Conservation (phyloP, 2,329 filamentous ascomycete species). For the Fusarium xyrophilum region DNA sequence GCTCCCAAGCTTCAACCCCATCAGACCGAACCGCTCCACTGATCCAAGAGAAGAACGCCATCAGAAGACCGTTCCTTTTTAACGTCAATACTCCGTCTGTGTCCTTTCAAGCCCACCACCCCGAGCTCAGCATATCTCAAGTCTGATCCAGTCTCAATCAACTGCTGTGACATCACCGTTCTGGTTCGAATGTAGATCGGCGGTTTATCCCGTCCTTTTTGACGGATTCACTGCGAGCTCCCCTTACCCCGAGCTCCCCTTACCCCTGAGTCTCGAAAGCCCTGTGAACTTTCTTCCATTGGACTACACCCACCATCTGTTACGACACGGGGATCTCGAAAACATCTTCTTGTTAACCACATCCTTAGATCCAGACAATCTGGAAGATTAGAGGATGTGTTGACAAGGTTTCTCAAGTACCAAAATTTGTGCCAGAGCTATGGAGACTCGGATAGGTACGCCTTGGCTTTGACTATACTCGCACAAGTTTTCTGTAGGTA, state of each 20-base stretch:
- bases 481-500: not conserved
- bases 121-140: not conserved
- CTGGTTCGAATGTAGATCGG: not conserved
- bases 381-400: not conserved
- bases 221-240: no score
- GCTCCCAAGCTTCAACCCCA: rapidly evolving
- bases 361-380: rapidly evolving
- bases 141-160: rapidly evolving
- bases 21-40: not conserved
- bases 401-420: not conserved
- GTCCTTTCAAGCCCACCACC: no score
- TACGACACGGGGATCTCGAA: not conserved
- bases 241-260: no score
- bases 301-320: not conserved
- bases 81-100: not conserved
- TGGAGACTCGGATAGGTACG: no score
- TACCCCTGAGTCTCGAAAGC: not conserved
- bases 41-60: not conserved
- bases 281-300: not conserved
- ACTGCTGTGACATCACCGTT: rapidly evolving
- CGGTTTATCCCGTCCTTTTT: not conserved
- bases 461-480: not conserved
- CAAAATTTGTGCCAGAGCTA: not conserved
- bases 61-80: not conserved
- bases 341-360: no score